Percentiles rank a stretch among this genome's conserved stretches.
Evolutionary conservation across 2,329 filamentous ascomycete genomes (phyloP).

Genomic region (Fusarium solani-melongenae): DNA sequence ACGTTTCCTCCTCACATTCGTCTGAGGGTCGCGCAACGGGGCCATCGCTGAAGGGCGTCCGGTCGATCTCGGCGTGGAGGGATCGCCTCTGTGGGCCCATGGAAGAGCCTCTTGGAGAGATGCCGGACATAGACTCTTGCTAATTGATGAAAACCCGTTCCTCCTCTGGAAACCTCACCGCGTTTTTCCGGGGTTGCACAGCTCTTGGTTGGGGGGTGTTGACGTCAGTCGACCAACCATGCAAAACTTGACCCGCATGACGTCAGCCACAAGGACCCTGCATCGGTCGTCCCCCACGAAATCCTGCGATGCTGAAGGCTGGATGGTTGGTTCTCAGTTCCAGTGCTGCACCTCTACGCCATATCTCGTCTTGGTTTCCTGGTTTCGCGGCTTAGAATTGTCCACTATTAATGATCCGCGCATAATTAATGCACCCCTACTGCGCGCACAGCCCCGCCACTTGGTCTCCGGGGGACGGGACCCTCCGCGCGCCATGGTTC

Average conservation of each 20-base stretch:
- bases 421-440: constrained; percentile 11
- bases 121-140: neutral
- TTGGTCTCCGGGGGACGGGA: neutral
- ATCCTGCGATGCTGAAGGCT: constrained; percentile 12
- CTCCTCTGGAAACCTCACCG: neutral
- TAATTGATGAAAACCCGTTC: neutral
- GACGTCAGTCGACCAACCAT: constrained; percentile 41
- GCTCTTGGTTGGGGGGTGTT: constrained; percentile 8
- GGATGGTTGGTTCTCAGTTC: constrained; percentile 20
- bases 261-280: constrained; percentile 41
- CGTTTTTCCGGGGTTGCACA: constrained; percentile 1
- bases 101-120: neutral
- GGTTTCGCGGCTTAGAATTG: constrained; percentile 11
- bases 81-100: constrained; percentile 11
- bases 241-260: constrained; percentile 30
- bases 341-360: constrained; percentile 39
- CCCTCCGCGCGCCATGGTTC: neutral
- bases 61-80: constrained; percentile 4
- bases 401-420: constrained; percentile 7
- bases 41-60: neutral
- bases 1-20: constrained; percentile 27
- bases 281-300: constrained; percentile 31
- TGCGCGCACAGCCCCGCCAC: constrained; percentile 15
- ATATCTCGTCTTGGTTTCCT: constrained; percentile 28
- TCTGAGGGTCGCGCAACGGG: constrained; percentile 5